Conservation (phyloP, 2,329 filamentous ascomycete species). For the Monilinia laxa region DNA sequence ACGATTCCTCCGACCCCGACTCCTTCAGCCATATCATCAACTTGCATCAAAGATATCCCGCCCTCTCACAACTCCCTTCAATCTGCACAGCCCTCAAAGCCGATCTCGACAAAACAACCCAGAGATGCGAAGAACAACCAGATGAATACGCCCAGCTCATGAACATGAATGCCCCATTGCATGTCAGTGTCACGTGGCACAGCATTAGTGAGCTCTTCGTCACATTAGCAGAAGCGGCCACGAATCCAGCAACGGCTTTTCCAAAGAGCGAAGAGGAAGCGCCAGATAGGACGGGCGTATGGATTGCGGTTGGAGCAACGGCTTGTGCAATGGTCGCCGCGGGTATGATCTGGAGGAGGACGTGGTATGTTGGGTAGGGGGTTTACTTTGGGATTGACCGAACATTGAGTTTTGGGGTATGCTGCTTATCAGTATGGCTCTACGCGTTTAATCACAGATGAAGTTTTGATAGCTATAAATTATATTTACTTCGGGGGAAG, state of each 20-base stretch:
- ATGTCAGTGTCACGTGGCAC: constrained; percentile 92
- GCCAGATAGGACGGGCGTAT: constrained; percentile 79
- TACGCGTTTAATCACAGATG: neutral
- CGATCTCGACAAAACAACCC: constrained; percentile 94
- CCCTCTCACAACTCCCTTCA: constrained; percentile 84
- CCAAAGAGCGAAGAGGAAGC: constrained; percentile 86
- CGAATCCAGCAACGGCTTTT: constrained; percentile 83
- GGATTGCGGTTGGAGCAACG: constrained; percentile 77
- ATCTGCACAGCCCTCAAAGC: constrained; percentile 94
- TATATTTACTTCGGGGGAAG: neutral
- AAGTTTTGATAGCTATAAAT: neutral
- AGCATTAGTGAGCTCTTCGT: constrained; percentile 95
- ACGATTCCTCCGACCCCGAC: constrained; percentile 95
- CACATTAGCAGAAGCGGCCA: constrained; percentile 84
- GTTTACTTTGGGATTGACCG: too few relatives aligned
- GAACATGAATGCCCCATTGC: constrained; percentile 87
- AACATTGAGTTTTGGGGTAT: neutral
- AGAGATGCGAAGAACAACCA: constrained; percentile 84
- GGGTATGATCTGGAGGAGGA: constrained; percentile 61
- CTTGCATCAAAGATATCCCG: constrained; percentile 73
- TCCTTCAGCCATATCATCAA: constrained; percentile 90
- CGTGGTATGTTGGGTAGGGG: constrained; percentile 33
- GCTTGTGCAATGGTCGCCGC: constrained; percentile 62
- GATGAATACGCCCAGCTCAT: constrained; percentile 84
- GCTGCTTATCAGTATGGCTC: neutral